phyloP scores from a whole-genome alignment of 345 rosid genomes.

The Camelina laxa region DNA sequence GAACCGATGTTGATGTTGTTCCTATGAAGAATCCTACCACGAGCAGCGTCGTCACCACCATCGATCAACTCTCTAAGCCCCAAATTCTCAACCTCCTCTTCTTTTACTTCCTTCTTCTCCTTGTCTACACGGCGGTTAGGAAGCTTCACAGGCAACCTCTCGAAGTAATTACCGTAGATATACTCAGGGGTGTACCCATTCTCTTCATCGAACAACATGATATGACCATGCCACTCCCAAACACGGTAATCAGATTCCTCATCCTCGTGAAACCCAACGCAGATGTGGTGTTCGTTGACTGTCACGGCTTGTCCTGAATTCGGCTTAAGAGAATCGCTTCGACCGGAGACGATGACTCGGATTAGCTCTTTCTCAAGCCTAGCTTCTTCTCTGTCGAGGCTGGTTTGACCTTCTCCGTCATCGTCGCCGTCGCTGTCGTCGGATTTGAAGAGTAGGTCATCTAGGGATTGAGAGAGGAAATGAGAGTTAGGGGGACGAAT shows the following conservation, averaged over 20 bases:
- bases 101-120: conserved; percentile 51
- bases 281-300: conserved; percentile 86
- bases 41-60: conserved; percentile 56
- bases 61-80: conserved; percentile 90
- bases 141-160: conserved; percentile 67
- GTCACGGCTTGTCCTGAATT: conserved; percentile 95
- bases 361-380: conserved; percentile 84
- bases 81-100: conserved; percentile 57
- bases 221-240: conserved; percentile 99
- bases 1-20: conserved; percentile 69
- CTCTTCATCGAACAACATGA: conserved; percentile 90
- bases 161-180: conserved; percentile 95
- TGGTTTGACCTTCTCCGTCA: conserved; percentile 48
- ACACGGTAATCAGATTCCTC: conserved; percentile 85
- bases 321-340: conserved; percentile 75
- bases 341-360: conserved; percentile 70
- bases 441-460: conserved; percentile 74
- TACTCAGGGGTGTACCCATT: conserved; percentile 88
- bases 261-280: conserved; percentile 87
- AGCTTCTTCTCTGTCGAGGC: conserved; percentile 77
- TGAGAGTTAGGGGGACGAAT: conserved; percentile 62
- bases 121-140: conserved; percentile 28
- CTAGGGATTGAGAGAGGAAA: conserved; percentile 74
- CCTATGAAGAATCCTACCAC: conserved; percentile 84
- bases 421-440: conserved; percentile 60